phyloP scores from a whole-genome alignment of 176 grass and related monocot species.

The Aegilops longissima region DNA sequence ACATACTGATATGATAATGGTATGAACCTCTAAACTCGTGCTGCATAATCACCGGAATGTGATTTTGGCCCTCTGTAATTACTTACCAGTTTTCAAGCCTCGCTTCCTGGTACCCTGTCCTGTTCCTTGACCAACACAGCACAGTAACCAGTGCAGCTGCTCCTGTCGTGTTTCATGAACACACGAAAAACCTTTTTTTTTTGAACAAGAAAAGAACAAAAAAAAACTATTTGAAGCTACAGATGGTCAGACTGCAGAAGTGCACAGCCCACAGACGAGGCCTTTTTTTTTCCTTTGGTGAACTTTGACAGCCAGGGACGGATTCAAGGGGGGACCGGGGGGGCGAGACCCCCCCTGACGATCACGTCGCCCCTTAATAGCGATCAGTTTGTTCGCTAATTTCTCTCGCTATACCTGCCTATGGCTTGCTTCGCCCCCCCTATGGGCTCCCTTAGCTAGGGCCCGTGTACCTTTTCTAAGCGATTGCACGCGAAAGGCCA shows the following conservation, averaged over 20 bases:
- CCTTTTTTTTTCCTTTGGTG: background rate
- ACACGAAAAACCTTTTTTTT: background rate
- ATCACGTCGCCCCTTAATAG: too few relatives aligned
- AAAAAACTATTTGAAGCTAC: too few relatives aligned
- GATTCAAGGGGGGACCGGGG: too few relatives aligned
- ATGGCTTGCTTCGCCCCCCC: too few relatives aligned
- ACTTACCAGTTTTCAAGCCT: background rate
- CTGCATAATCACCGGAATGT: background rate
- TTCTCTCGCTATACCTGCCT: too few relatives aligned
- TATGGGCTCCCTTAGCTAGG: too few relatives aligned
- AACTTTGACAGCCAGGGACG: background rate
- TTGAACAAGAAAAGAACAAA: too few relatives aligned
- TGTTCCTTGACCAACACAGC: background rate
- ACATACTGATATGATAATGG: background rate
- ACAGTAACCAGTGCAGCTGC: background rate
- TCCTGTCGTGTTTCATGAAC: background rate
- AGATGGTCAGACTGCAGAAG: background rate
- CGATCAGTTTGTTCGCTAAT: too few relatives aligned
- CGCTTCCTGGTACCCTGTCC: background rate
- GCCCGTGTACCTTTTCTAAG: too few relatives aligned
- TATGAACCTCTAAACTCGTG: background rate
- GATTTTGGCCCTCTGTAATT: background rate
- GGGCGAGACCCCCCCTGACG: too few relatives aligned
- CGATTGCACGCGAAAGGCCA: too few relatives aligned
- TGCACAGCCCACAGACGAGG: background rate